phyloP scores from a whole-genome alignment of 257 asterid genomes.

The Salvia miltiorrhiza region DNA sequence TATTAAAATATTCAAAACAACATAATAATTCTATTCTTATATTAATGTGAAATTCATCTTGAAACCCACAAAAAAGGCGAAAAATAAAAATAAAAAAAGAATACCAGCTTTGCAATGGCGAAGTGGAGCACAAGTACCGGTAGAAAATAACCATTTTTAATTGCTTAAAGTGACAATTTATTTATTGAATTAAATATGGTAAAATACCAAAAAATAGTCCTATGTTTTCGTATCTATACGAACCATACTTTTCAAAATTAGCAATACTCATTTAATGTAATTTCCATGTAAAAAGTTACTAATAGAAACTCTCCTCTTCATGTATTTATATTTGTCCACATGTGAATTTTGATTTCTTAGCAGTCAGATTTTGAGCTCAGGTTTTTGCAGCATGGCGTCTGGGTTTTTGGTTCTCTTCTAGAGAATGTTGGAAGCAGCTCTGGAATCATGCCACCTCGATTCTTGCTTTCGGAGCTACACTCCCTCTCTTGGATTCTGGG shows the following conservation, averaged over 20 bases:
- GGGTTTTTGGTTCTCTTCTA: conserved; percentile 28
- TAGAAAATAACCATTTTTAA: not conserved
- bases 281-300: too few relatives aligned
- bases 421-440: conserved; percentile 28
- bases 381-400: conserved; percentile 42
- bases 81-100: too few relatives aligned
- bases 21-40: too few relatives aligned
- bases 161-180: too few relatives aligned
- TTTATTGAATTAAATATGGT: too few relatives aligned
- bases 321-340: conserved; percentile 25
- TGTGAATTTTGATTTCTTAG: conserved; percentile 16
- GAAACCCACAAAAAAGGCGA: too few relatives aligned
- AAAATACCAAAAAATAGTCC: not conserved
- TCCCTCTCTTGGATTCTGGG: conserved; percentile 21
- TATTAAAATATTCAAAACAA: too few relatives aligned
- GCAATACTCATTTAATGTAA: too few relatives aligned
- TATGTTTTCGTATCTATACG: conserved; percentile 15
- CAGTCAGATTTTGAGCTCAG: conserved; percentile 37
- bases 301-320: too few relatives aligned
- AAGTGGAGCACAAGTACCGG: conserved; percentile 41
- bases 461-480: conserved; percentile 8
- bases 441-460: conserved; percentile 39
- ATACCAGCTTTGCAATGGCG: too few relatives aligned
- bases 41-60: too few relatives aligned
- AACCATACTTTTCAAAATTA: too few relatives aligned